Base-by-base conservation (phyloP, 192 early-diverging fungal species). In the Phycomyces nitens region DNA sequence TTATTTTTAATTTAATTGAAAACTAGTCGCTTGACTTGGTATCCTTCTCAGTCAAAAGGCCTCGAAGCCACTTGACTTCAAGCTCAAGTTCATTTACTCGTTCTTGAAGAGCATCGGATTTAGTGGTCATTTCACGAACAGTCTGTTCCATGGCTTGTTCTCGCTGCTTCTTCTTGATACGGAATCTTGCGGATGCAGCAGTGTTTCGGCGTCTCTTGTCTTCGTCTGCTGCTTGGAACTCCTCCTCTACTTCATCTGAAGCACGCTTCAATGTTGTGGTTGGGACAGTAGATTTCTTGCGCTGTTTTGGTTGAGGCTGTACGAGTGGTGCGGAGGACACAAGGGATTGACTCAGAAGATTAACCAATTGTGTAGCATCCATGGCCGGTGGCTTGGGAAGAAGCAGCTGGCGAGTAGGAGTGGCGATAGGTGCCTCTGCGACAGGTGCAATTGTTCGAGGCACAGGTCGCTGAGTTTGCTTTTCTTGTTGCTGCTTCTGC, bases 131-230 rank as follows among this genome's bases (percentile, higher is more conserved):
- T 43, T 92, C 89, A 59, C 81, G 76, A 6, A 92, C 92, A 0
- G 87, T 89, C 23, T 83, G 80, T 75, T 94, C 89, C 64, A 99
- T 76, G 15, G 83, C 86, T 77, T 93, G 88, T 73, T 97, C 95
- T 41, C 90, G 85, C 73, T 88, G 64, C 84, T 97, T 97, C 78
- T 97, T 99, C 83, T 95, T 95, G 55, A 91, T 82, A 16, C 96
- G 82, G 86, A 99, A 99, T 11, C 96, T 82, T 18, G 94, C 95
- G 14, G 90, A 93, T 15, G 96, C 96, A 18, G 87, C 94, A 5
- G 94, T 99, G 82, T 99, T 99, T 47, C 95, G 87, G 26, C 86
- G 78, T 53, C 96, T 84, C 80, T 98, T 98, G 75, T 98, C 94
- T 54, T 88, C 89, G 59, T 89, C 83, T 16, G 81, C 83, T 2